These are phyloP conservation scores for Ceratobasidium sp. DNA, from an alignment of 1,284 basidiomycete species.

Conservation along the genomic window DNA sequence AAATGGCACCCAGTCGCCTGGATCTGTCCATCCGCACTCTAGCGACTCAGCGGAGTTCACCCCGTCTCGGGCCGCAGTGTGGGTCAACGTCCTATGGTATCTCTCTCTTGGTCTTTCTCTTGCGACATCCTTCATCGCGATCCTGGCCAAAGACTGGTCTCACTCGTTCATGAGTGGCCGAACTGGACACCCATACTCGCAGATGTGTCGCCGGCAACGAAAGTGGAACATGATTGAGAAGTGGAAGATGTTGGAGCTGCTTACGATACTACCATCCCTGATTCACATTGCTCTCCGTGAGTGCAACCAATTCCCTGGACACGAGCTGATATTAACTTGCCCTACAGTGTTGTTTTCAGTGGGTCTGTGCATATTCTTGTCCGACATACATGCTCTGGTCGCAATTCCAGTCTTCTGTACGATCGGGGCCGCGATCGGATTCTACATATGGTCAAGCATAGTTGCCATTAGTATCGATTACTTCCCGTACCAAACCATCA, in stretches of 20 bases:
- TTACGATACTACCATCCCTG: neutral
- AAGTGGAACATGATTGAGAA: conserved; percentile 2
- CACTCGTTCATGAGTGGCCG: conserved; percentile 5
- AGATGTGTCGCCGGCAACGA: neutral
- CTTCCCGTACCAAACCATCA: no score
- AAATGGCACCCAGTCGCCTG: neutral
- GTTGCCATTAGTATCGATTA: no score
- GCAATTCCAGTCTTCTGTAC: neutral
- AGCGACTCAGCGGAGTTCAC: neutral
- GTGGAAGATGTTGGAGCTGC: conserved; percentile 3
- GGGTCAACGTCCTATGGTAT: conserved; percentile 7
- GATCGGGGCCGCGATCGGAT: no score
- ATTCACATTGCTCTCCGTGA: conserved; percentile 6
- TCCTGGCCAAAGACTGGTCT: conserved; percentile 18
- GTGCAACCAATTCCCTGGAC: no score
- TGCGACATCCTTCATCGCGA: conserved; percentile 3
- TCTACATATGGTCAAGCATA: no score
- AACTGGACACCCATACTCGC: neutral
- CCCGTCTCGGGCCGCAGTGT: neutral
- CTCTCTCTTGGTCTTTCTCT: conserved; percentile 1
- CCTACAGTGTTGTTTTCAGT: neutral
- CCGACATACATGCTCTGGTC: neutral
- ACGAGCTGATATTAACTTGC: no score
- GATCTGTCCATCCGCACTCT: neutral
- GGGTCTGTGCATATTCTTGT: neutral